These are phyloP conservation scores for Mycena maculata DNA, from an alignment of 768 basidiomycete species.

Conservation along the genomic window DNA sequence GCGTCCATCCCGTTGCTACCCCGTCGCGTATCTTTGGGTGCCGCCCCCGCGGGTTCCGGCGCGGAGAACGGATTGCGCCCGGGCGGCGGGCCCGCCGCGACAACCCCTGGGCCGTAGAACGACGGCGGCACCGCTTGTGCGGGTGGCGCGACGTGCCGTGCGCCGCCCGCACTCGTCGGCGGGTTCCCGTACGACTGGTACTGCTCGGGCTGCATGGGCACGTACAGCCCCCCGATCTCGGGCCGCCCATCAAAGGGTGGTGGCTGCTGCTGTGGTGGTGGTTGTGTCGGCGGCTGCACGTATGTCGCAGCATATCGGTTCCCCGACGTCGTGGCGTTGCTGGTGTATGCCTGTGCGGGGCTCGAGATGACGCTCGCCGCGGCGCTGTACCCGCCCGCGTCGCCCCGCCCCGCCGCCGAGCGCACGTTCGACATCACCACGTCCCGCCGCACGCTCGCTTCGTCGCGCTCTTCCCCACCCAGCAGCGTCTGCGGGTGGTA, in stretches of 20 bases:
- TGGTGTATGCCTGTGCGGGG: slow-evolving; percentile 79
- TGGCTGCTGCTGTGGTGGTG: slow-evolving; percentile 49
- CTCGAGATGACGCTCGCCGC: slow-evolving; percentile 68
- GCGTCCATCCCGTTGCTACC: slow-evolving; percentile 72
- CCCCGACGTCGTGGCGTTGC: slow-evolving; percentile 61
- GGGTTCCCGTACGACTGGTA: slow-evolving; percentile 66
- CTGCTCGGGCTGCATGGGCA: slow-evolving; percentile 87
- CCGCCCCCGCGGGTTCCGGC: slow-evolving; percentile 49
- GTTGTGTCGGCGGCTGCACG: slow-evolving; percentile 53
- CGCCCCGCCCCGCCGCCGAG: slow-evolving; percentile 61
- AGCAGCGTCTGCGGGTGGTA: slow-evolving; percentile 72
- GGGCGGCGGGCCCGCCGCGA: slow-evolving; percentile 56
- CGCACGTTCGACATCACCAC: slow-evolving; percentile 87
- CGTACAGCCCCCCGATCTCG: slow-evolving; percentile 78
- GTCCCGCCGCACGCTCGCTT: slow-evolving; percentile 61
- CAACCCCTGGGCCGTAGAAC: slow-evolving; percentile 76
- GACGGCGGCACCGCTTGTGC: slow-evolving; percentile 67
- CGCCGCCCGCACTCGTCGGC: slow-evolving; percentile 43
- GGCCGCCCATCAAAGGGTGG: slow-evolving; percentile 65
- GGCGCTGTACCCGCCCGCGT: slow-evolving; percentile 35
- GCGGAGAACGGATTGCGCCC: slow-evolving; percentile 57
- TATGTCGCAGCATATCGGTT: slow-evolving; percentile 73
- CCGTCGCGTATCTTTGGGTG: slow-evolving; percentile 68
- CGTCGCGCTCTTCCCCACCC: slow-evolving; percentile 65
- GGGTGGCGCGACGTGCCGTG: slow-evolving; percentile 61